Conservation (phyloP, 202 grass and related monocot species). For the Carex arenaria region DNA sequence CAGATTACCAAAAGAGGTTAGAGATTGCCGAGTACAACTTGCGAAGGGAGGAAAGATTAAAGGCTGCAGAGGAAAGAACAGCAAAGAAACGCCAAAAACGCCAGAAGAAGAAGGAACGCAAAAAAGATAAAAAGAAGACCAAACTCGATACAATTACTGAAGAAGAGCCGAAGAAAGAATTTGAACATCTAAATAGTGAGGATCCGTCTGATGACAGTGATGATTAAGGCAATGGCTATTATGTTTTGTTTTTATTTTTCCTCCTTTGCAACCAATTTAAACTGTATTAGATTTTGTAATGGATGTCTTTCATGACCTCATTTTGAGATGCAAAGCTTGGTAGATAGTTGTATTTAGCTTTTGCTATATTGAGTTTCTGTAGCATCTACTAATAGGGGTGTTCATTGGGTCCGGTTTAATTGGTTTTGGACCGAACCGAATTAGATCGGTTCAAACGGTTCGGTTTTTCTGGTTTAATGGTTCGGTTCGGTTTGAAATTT, state of each 20-base stretch:
- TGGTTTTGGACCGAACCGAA: too few relatives aligned
- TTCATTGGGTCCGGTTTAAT: too few relatives aligned
- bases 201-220: not conserved
- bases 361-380: not conserved
- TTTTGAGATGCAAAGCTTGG: not conserved
- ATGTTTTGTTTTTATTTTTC: not conserved
- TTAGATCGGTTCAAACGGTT: too few relatives aligned
- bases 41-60: constrained; percentile 80
- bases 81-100: constrained; percentile 77
- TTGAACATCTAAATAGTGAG: not conserved
- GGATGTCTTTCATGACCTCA: not conserved
- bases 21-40: constrained; percentile 64
- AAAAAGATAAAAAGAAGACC: constrained; percentile 58
- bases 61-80: constrained; percentile 70
- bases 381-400: too few relatives aligned
- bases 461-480: too few relatives aligned
- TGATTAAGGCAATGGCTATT: constrained; percentile 3
- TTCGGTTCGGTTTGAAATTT: too few relatives aligned
- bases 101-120: constrained; percentile 70
- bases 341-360: not conserved
- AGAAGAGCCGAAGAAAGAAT: constrained; percentile 9
- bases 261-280: not conserved
- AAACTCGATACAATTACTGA: constrained; percentile 9
- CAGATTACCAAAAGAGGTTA: constrained; percentile 72
- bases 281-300: not conserved